Conservation (phyloP, 1,284 basidiomycete species). For the Marasmius oreades region DNA sequence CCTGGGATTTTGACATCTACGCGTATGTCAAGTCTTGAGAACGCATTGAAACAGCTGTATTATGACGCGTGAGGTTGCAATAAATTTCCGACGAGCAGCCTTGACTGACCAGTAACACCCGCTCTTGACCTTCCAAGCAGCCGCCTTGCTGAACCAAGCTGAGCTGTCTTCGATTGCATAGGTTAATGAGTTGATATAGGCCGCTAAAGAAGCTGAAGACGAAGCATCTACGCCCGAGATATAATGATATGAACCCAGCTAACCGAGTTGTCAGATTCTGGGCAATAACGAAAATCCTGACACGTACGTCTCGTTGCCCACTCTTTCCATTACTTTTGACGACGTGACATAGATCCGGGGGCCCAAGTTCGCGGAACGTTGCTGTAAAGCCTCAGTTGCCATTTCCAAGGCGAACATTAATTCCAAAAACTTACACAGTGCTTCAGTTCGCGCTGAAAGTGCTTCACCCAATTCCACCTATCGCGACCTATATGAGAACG, state of each 20-base stretch:
- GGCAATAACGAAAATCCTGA: slow-evolving; percentile 6
- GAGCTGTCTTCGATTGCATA: slow-evolving; percentile 91
- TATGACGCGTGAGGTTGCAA: neutral
- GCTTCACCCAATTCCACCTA: slow-evolving; percentile 92
- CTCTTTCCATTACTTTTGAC: slow-evolving; percentile 87
- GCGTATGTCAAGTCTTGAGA: slow-evolving; percentile 93
- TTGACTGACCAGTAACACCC: slow-evolving; percentile 87
- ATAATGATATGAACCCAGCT: slow-evolving; percentile 94
- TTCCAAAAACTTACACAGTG: slow-evolving; percentile 63
- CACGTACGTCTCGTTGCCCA: slow-evolving; percentile 80
- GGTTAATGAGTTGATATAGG: slow-evolving; percentile 96
- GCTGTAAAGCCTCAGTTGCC: slow-evolving; percentile 42
- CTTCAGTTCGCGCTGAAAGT: slow-evolving; percentile 88
- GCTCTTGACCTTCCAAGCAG: slow-evolving; percentile 89
- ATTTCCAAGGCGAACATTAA: neutral
- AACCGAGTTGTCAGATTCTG: slow-evolving; percentile 12
- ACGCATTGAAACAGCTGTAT: slow-evolving; percentile 94
- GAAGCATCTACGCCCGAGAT: slow-evolving; percentile 97
- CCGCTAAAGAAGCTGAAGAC: slow-evolving; percentile 94
- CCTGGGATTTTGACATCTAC: slow-evolving; percentile 99
- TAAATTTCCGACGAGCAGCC: neutral
- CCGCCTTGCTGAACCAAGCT: slow-evolving; percentile 89
- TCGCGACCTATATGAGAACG: slow-evolving; percentile 8
- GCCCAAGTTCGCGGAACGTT: slow-evolving; percentile 94
- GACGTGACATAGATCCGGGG: slow-evolving; percentile 95